Evolutionary conservation across 2,329 filamentous ascomycete species (phyloP).

Genomic region (Lizonia empirigonia): DNA sequence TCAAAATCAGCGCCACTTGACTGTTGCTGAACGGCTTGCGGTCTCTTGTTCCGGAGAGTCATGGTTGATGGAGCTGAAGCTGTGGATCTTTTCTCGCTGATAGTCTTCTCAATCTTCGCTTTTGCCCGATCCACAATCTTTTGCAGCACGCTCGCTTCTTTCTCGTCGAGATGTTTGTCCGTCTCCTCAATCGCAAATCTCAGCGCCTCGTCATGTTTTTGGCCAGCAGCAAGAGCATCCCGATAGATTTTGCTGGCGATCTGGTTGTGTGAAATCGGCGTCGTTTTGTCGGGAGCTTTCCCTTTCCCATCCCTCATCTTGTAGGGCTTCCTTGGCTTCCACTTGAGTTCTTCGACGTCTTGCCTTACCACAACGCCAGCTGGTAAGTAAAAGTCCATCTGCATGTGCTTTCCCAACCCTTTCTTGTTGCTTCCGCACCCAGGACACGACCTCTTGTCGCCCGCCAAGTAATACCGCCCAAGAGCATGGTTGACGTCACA

Average conservation of each 20-base stretch:
- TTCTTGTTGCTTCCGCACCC: slow-evolving; percentile 28
- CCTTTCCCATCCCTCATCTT: slow-evolving; percentile 6
- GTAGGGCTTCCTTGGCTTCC: slow-evolving; percentile 28
- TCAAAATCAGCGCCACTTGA: too few relatives aligned
- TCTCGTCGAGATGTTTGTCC: slow-evolving; percentile 25
- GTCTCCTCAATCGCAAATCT: slow-evolving; percentile 21
- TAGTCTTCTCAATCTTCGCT: background rate
- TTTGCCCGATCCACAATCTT: background rate
- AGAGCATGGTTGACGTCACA: slow-evolving; percentile 38
- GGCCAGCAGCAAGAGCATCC: slow-evolving; percentile 18
- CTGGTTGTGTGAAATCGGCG: slow-evolving; percentile 28
- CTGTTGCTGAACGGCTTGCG: background rate
- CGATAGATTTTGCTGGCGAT: slow-evolving; percentile 28
- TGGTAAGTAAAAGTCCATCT: slow-evolving; percentile 39
- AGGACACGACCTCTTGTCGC: slow-evolving; percentile 30
- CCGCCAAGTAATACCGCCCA: slow-evolving; percentile 39
- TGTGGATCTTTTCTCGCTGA: background rate
- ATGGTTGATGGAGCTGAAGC: background rate
- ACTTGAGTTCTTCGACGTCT: slow-evolving; percentile 22
- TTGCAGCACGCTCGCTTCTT: slow-evolving; percentile 10
- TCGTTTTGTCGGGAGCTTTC: background rate
- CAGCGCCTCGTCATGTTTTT: slow-evolving; percentile 20
- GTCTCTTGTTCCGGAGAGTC: background rate
- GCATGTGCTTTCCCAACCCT: slow-evolving; percentile 14
- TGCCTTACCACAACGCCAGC: slow-evolving; percentile 25